Conservation (phyloP, 2,329 filamentous ascomycete genomes). For the Sodiomyces alkalinus region DNA sequence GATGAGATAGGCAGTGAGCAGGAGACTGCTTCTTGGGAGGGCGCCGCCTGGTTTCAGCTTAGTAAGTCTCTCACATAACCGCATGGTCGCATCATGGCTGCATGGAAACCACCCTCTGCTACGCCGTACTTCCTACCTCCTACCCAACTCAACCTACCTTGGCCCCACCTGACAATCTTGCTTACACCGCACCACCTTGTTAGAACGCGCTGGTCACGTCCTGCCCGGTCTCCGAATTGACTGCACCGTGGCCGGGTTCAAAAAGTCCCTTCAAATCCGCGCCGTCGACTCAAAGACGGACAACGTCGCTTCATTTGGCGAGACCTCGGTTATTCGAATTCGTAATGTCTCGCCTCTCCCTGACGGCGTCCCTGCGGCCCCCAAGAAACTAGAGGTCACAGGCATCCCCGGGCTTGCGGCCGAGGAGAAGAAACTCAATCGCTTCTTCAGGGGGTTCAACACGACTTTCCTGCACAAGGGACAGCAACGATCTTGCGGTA, state of each 20-base stretch:
- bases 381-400: conserved; percentile 25
- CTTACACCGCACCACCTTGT: no score
- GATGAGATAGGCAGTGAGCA: background rate
- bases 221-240: conserved; percentile 59
- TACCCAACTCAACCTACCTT: background rate
- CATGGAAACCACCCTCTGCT: conserved; percentile 4
- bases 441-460: conserved; percentile 43
- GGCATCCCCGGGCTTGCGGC: conserved; percentile 53
- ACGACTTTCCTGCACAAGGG: conserved; percentile 14
- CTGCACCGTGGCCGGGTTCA: conserved; percentile 36
- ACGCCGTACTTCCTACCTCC: no score
- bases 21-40: background rate
- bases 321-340: conserved; percentile 22
- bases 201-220: conserved; percentile 51
- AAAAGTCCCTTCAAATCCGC: conserved; percentile 42
- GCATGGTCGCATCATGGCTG: no score
- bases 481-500: conserved; percentile 31
- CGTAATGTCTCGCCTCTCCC: conserved; percentile 13
- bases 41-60: background rate
- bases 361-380: conserved; percentile 6
- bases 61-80: no score
- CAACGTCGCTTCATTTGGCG: conserved; percentile 28
- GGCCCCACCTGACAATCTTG: no score
- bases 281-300: conserved; percentile 37
- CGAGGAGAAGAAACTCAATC: conserved; percentile 52